These are phyloP conservation scores for Entomortierella chlamydospora DNA, from an alignment of 192 early-diverging fungal genomes.

Conservation along the genomic window DNA sequence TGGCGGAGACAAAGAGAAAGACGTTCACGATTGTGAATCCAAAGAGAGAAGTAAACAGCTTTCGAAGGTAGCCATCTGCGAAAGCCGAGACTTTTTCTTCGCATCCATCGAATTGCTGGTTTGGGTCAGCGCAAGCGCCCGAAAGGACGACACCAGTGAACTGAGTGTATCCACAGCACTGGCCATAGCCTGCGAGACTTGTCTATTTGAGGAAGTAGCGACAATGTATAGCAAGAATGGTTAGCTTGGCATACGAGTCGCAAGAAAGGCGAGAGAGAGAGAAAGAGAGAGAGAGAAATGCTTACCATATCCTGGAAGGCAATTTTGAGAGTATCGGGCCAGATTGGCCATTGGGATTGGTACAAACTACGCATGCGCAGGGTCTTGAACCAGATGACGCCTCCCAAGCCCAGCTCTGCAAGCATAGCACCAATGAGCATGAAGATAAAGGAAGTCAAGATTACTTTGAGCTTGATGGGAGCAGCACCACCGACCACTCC, in stretches of 20 bases:
- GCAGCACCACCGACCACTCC: constrained; percentile 21
- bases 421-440: constrained; percentile 21
- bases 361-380: constrained; percentile 45
- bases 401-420: constrained; percentile 50
- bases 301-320: constrained; percentile 12
- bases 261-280: not conserved
- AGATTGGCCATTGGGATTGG: constrained; percentile 29
- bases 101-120: constrained; percentile 19
- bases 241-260: not conserved
- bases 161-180: constrained; percentile 51
- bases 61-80: constrained; percentile 34
- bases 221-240: not conserved
- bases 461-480: constrained; percentile 25
- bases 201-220: constrained; percentile 15
- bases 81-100: constrained; percentile 30
- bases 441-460: constrained; percentile 17
- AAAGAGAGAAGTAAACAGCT: constrained; percentile 56
- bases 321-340: constrained; percentile 15
- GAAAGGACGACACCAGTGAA: constrained; percentile 8
- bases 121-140: constrained; percentile 14
- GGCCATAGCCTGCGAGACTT: constrained; percentile 20
- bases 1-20: constrained; percentile 40
- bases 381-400: constrained; percentile 56
- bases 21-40: constrained; percentile 55
- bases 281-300: not conserved